A percentile compares a stretch with the other conserved stretches of the same genome.
These are phyloP conservation scores for Calvatia gigantea DNA, from an alignment of 768 basidiomycete species.

Conservation along the genomic window DNA sequence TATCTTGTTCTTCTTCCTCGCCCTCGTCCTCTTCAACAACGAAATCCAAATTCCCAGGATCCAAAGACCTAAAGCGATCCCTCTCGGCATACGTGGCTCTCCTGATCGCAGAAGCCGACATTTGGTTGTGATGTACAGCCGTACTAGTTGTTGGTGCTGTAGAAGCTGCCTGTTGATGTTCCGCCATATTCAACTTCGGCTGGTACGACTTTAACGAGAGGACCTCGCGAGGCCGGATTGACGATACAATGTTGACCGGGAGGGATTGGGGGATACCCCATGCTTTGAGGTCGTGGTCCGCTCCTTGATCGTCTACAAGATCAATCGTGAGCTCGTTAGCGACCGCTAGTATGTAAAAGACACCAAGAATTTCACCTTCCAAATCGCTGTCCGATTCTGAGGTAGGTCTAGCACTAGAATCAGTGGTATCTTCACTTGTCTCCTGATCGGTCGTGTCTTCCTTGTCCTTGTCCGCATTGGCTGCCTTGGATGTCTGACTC, in stretches of 20 bases:
- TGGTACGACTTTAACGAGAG: slow-evolving; percentile 58
- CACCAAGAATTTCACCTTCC: background rate
- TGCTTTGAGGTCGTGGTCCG: slow-evolving; percentile 6
- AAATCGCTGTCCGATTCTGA: slow-evolving; percentile 9
- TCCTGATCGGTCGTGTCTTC: slow-evolving; percentile 12
- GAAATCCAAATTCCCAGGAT: slow-evolving; percentile 70
- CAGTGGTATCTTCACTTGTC: slow-evolving; percentile 11
- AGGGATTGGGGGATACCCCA: slow-evolving; percentile 50
- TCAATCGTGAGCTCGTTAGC: background rate
- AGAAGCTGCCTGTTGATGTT: slow-evolving; percentile 26
- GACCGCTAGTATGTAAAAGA: background rate
- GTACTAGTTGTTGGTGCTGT: slow-evolving; percentile 24
- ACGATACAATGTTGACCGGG: slow-evolving; percentile 55
- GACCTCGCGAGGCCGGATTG: slow-evolving; percentile 28
- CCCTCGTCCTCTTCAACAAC: slow-evolving; percentile 46
- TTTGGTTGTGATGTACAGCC: slow-evolving; percentile 16
- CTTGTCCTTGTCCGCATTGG: slow-evolving; percentile 7
- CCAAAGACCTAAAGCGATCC: slow-evolving; percentile 58
- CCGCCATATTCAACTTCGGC: slow-evolving; percentile 42
- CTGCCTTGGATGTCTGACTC: slow-evolving; percentile 3
- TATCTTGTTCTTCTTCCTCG: slow-evolving; percentile 27
- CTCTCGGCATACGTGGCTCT: slow-evolving; percentile 66
- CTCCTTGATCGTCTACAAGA: background rate
- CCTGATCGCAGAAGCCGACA: slow-evolving; percentile 49
- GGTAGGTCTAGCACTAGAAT: slow-evolving; percentile 13